Conservation (phyloP, 768 basidiomycete genomes). For the Myochromella boudieri region DNA sequence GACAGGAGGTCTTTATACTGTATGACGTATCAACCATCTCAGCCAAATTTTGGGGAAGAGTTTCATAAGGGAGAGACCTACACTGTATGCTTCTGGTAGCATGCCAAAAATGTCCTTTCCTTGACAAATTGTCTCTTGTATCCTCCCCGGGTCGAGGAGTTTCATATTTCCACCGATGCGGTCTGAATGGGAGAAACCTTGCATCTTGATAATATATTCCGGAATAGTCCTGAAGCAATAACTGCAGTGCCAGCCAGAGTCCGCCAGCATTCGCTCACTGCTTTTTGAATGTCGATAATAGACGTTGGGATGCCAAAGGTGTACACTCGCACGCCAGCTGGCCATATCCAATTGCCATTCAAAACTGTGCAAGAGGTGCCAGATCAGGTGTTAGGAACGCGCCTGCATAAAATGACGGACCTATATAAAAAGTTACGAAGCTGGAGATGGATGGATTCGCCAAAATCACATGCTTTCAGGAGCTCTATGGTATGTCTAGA, state of each 20-base stretch:
- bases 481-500: conserved; percentile 49
- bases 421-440: conserved; percentile 62
- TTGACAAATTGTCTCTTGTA: conserved; percentile 57
- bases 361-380: conserved; percentile 30
- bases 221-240: conserved; percentile 62
- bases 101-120: conserved; percentile 66
- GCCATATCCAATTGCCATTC: conserved; percentile 57
- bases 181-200: conserved; percentile 61
- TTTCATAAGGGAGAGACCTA: conserved; percentile 26
- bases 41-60: not conserved
- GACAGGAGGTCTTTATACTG: conserved; percentile 54
- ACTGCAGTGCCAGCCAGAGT: conserved; percentile 71
- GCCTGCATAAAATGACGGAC: conserved; percentile 27
- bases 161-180: conserved; percentile 49
- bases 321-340: conserved; percentile 58
- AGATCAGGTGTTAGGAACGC: not conserved
- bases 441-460: conserved; percentile 55
- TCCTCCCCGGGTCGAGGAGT: conserved; percentile 47
- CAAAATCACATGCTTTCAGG: conserved; percentile 53
- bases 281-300: conserved; percentile 52
- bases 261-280: conserved; percentile 48
- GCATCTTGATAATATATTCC: conserved; percentile 62
- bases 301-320: conserved; percentile 40
- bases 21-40: conserved; percentile 2
- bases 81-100: conserved; percentile 62